Percentiles rank a stretch among this genome's conserved stretches.
Conservation (phyloP, 2,329 filamentous ascomycete species). For the Kalmusia sp. region DNA sequence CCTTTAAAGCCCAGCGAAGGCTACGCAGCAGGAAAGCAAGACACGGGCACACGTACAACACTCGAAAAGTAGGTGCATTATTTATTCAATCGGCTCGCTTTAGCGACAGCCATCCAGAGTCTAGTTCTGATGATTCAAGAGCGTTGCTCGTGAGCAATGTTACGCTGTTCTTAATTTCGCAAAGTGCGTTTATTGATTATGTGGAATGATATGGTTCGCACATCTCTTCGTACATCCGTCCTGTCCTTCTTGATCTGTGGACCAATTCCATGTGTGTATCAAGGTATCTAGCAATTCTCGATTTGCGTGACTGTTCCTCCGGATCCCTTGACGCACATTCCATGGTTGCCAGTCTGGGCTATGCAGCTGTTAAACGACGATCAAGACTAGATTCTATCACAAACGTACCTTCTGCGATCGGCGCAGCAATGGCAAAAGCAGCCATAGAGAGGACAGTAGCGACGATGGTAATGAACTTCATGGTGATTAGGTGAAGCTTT, state of each 20-base stretch:
- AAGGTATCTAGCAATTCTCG: constrained; percentile 29
- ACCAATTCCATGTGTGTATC: neutral
- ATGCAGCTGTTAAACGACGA: neutral
- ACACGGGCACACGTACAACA: too few species aligned
- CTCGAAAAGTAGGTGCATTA: neutral
- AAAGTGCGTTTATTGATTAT: too few species aligned
- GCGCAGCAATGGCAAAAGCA: constrained; percentile 40
- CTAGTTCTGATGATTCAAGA: neutral
- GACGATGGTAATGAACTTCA: constrained; percentile 45
- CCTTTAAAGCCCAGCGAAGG: too few species aligned
- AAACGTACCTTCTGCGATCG: constrained; percentile 33
- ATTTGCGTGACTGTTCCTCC: constrained; percentile 30
- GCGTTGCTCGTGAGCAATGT: too few species aligned
- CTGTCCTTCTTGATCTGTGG: too few species aligned
- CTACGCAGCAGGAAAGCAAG: too few species aligned
- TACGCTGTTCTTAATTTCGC: too few species aligned
- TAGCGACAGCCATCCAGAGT: neutral
- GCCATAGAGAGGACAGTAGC: constrained; percentile 45
- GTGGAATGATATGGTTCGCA: too few species aligned
- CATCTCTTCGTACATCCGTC: too few species aligned
- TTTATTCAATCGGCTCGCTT: neutral
- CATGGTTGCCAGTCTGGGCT: constrained; percentile 40
- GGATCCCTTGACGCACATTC: constrained; percentile 40
- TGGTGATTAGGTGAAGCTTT: constrained; percentile 24
- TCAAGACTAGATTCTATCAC: neutral